Percentiles rank a stretch among this genome's conserved stretches.
phyloP scores from a whole-genome alignment of 306 rosid genomes.

The barrel medic (Medicago truncatula) region MtrunA17r5.0-ANR NC_053044.1:53966001-53966500 shows the following conservation, averaged over 20 bases:
- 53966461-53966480: no score
- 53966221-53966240: background rate
- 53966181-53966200: background rate
- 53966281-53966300: background rate
- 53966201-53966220: background rate
- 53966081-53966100: conserved; percentile 92
- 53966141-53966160: background rate
- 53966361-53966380: no score
- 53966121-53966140: background rate
- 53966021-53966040: conserved; percentile 65
- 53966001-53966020: conserved; percentile 59
- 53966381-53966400: no score
- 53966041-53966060: conserved; percentile 66
- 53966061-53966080: conserved; percentile 81
- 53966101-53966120: conserved; percentile 49
- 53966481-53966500: no score
- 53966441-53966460: no score
- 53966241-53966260: background rate
- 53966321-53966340: no score
- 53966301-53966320: no score
- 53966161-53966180: background rate
- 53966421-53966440: no score
- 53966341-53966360: no score
- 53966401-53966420: no score
- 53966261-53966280: background rate